Base-by-base conservation (phyloP, 139 green algal species). In the Raphidocelis subcapitata region DNA sequence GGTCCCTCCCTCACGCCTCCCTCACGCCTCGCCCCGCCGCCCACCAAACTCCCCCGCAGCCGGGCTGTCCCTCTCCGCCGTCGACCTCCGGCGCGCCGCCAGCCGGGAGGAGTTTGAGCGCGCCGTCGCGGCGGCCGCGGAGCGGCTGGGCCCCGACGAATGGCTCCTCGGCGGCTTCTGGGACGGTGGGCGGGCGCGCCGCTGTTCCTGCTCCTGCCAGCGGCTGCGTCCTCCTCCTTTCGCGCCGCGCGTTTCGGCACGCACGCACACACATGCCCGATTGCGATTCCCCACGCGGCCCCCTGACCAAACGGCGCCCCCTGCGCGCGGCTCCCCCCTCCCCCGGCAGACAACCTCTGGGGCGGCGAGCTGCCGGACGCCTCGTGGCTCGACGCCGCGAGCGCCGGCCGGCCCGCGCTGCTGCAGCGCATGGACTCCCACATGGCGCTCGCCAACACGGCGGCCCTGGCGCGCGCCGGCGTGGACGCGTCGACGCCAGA, bases 101-200 rank as follows among this genome's bases (percentile, higher is more conserved):
- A 81, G 52, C 24, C 46, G 56, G 21, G 8, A 72, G 23, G 67
- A 82, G 33, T 46, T 91, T 15, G 33, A 57, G 29, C 23, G 29
- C 52, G 59, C 47, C 18, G 70, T 76, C 16, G 41, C 32, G n/a
- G 67, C 61, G 28, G 70, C 66, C 32, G 73, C 65, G 66, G 65
- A 32, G 3, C 47, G 33, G 29, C 29, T 28, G 36, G 66, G 8
- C 14, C n/a, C 8, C 4, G 55, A 16, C 18, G 32, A 67, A 18
- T 93, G 88, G 85, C n/a, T 93, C 44, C 56, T 90, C 56, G 87
- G 89, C 2, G 71, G 72, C 0, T 66, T 73, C 3, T 93, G 89
- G 89, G 77, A 87, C 41, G 41, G 41, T 49, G 82, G 72, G 52
- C 56, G 83, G 46, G 83, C 81, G 14, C 2, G 55, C 24, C 4